Evolutionary conservation across 352 stramenopile genomes (phyloP).

Genomic region (Bremia lactucae): DNA sequence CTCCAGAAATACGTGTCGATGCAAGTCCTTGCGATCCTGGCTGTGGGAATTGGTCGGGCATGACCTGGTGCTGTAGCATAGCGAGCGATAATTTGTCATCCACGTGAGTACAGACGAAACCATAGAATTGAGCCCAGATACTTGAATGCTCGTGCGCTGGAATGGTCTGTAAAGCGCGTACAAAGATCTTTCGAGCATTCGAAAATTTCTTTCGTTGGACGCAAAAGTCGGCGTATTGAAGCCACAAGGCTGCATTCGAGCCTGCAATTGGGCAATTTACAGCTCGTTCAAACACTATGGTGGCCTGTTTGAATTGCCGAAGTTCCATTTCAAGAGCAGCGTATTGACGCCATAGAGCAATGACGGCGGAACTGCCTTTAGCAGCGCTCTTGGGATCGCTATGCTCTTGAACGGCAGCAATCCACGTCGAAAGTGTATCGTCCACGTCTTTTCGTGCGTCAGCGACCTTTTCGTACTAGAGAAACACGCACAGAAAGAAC

Average conservation of each 20-base stretch:
- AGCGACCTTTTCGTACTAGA: constrained; percentile 57
- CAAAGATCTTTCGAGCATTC: constrained; percentile 67
- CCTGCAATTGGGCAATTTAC: constrained; percentile 39
- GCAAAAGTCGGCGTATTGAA: constrained; percentile 66
- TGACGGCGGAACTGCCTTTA: constrained; percentile 19
- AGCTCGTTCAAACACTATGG: constrained; percentile 63
- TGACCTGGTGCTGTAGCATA: constrained; percentile 48
- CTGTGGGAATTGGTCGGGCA: constrained; percentile 25
- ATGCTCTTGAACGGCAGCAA: constrained; percentile 8
- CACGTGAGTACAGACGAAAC: constrained; percentile 51
- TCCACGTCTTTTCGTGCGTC: constrained; percentile 48
- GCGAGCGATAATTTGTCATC: constrained; percentile 41
- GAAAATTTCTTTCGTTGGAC: constrained; percentile 63
- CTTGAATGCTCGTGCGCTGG: constrained; percentile 25
- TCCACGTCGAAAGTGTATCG: constrained; percentile 34
- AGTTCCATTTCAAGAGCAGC: constrained; percentile 69
- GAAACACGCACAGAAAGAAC: constrained; percentile 1
- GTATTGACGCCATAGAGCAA: constrained; percentile 45
- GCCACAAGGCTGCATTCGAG: constrained; percentile 29
- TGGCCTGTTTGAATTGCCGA: constrained; percentile 78
- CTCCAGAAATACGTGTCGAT: constrained; percentile 1
- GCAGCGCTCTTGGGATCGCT: constrained; percentile 4
- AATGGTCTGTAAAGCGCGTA: constrained; percentile 39
- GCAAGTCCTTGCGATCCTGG: constrained; percentile 4
- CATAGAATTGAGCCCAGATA: constrained; percentile 48